Evolutionary conservation across 306 rosid species (phyloP).

Genomic region (Cucumis cinereus): DNA sequence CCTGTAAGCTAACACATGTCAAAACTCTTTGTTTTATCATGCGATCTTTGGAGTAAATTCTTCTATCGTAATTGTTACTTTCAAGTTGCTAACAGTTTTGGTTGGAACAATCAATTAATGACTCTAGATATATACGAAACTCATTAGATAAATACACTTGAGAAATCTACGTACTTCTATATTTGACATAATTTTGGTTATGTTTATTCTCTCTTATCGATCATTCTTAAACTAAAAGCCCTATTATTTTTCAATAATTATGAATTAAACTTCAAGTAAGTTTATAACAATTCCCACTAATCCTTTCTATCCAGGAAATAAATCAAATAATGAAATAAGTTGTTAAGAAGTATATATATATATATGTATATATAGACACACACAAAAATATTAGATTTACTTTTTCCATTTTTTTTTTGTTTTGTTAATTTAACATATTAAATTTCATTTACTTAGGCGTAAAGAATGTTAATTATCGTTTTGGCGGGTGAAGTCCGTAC

Average conservation of each 20-base stretch:
- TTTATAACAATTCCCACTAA: not conserved
- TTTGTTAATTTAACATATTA: not conserved
- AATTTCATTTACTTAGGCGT: not conserved
- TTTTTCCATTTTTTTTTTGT: too few relatives aligned
- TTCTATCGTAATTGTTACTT: not conserved
- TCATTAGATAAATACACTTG: not conserved
- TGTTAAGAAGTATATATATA: too few relatives aligned
- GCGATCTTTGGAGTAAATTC: not conserved
- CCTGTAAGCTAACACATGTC: too few relatives aligned
- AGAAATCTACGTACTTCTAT: not conserved
- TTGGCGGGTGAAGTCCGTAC: conserved; percentile 2
- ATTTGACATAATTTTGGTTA: not conserved
- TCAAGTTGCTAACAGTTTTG: not conserved
- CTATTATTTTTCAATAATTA: not conserved
- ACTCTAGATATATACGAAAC: not conserved
- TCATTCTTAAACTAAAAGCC: not conserved
- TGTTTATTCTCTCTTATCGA: not conserved
- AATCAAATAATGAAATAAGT: too few relatives aligned
- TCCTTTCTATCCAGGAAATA: not conserved
- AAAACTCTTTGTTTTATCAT: not conserved
- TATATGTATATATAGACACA: too few relatives aligned
- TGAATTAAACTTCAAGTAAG: not conserved
- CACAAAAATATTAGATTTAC: too few relatives aligned
- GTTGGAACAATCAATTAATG: not conserved
- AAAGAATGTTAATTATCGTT: too few relatives aligned